These are phyloP conservation scores for Pneumocystis carinii DNA, from an alignment of 1,139 yeast species.

Conservation along the genomic window DNA sequence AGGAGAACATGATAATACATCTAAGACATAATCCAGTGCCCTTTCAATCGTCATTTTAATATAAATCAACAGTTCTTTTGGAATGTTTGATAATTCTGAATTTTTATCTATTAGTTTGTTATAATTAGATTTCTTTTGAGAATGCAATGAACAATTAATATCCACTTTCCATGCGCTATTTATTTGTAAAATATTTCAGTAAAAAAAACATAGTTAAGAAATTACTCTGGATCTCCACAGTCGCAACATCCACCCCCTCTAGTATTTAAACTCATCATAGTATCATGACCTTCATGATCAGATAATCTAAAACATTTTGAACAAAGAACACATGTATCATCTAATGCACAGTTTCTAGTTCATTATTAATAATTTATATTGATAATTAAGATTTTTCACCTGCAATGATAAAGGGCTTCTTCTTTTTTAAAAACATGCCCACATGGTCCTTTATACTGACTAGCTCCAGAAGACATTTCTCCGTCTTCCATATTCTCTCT, in stretches of 20 bases:
- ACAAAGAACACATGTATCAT: slow-evolving; percentile 79
- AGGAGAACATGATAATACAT: slow-evolving; percentile 40
- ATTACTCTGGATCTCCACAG: slow-evolving; percentile 63
- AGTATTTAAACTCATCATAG: slow-evolving; percentile 53
- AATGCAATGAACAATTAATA: slow-evolving; percentile 36
- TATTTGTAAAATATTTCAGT: neutral
- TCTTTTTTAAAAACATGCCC: slow-evolving; percentile 63
- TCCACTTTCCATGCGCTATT: slow-evolving; percentile 43
- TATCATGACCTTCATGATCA: slow-evolving; percentile 61
- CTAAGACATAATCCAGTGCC: slow-evolving; percentile 59
- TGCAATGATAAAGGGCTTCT: slow-evolving; percentile 74
- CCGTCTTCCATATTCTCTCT: neutral
- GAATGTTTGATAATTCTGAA: slow-evolving; percentile 13
- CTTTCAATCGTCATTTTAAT: slow-evolving; percentile 34
- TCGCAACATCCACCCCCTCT: slow-evolving; percentile 92
- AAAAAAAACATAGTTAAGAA: neutral
- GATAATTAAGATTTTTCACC: slow-evolving; percentile 19
- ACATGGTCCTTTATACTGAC: slow-evolving; percentile 59
- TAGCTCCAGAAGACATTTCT: neutral
- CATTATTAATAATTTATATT: neutral
- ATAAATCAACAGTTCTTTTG: slow-evolving; percentile 20
- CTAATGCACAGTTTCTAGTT: slow-evolving; percentile 54
- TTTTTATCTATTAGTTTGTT: slow-evolving; percentile 13
- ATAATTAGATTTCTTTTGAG: slow-evolving; percentile 15
- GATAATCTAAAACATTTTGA: slow-evolving; percentile 58